Evolutionary conservation across 2,329 filamentous ascomycete species (phyloP), one percentile per base, ranked within the genome.

Genomic region (Xylariaceae sp.): DNA sequence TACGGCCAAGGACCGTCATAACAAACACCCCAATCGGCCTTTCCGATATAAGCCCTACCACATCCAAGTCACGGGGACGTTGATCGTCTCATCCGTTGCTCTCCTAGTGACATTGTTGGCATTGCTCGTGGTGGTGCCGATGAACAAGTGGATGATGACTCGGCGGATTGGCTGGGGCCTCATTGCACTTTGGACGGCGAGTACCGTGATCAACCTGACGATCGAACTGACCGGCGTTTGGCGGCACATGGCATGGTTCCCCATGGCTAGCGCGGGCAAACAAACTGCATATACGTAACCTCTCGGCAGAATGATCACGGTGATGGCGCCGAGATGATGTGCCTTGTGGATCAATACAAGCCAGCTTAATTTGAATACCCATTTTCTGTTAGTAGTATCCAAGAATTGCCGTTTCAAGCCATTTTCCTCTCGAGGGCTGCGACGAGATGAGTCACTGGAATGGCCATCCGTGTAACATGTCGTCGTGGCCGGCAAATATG

Each of bases 91-190:
- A 55, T 89, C 90, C 0, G 81, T 89, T n/a, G 93, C 90, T 1
- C 77, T 99, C 64, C 77, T 99, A 18, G 71, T 92, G 34, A 97
- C 91, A 1, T 78, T 99, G 15, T 75, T 92, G 3, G 85, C 88
- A 2, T 75, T 99, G 65, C 77, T 99, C 62, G 80, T 96, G 34
- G 80, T 86, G 1, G 90, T 99, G 56, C 94, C 94, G 4, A 71
- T 88, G 77, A 96, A 94, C 74, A 85, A 86, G 64, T 97, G 92
- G 92, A 78, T 88, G 47, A 87, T 97, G 83, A 92, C 86, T 71
- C 82, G 87, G 56, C 87, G 81, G 73, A 90, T 99, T 67, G 94
- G 94, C 11, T 89, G 85, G 80, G 84, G 84, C 0, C 73, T 97
- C 67, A 88, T 99, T 67, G 81, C 77, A 8, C 74, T 97, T 15